Evolutionary conservation across 78 protist species (phyloP).

Genomic region (Abeoforma whisleri): DNA sequence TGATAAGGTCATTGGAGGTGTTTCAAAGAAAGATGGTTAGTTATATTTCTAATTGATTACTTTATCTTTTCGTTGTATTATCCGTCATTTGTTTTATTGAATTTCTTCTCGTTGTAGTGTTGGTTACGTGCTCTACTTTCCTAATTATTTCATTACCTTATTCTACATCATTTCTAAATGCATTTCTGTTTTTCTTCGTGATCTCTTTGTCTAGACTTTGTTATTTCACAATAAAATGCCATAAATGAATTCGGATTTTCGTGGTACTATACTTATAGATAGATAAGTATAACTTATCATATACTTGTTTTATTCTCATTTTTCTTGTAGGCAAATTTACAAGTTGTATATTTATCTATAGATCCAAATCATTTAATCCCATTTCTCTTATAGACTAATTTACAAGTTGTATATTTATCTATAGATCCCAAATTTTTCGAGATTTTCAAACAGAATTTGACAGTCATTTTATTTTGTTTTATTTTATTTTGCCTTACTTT

Average conservation of each 20-base stretch:
- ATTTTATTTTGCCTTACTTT: no score
- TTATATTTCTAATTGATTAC: not conserved
- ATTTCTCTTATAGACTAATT: no score
- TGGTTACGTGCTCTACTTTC: not conserved
- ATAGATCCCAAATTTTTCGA: no score
- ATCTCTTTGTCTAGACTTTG: not conserved
- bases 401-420: no score
- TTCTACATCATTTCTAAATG: not conserved
- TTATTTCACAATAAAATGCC: not conserved
- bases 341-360: not conserved
- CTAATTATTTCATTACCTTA: no score
- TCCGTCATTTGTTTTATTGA: not conserved
- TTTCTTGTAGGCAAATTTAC: not conserved
- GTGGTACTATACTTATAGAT: not conserved
- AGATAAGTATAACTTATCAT: no score
- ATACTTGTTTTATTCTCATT: no score
- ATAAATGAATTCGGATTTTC: not conserved
- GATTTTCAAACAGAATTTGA: no score
- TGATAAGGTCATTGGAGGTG: constrained; percentile 58
- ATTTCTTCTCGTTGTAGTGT: not conserved
- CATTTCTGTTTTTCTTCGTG: not conserved
- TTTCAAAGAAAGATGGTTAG: constrained; percentile 55
- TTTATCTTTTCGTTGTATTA: not conserved
- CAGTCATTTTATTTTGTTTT: no score
- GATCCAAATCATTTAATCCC: not conserved